phyloP scores from a whole-genome alignment of 225 moss, liverwort and hornwort genomes.

The Anthoceros angustus region DNA sequence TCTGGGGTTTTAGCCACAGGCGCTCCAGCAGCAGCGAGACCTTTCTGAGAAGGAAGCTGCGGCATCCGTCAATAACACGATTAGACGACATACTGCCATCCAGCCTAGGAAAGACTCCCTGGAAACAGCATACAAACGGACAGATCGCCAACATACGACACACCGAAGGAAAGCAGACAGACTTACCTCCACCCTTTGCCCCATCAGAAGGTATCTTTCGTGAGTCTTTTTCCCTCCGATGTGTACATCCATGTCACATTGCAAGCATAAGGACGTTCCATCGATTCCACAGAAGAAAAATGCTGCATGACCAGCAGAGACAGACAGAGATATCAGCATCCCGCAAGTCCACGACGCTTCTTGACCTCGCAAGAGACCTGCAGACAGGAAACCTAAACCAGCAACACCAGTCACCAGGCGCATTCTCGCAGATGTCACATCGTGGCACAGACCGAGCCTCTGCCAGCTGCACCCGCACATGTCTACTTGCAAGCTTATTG shows the following conservation, averaged over 20 bases:
- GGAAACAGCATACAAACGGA: background rate
- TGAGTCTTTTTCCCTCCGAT: conserved; percentile 86
- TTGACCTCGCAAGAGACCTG: too few species aligned
- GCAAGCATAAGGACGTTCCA: conserved; percentile 88
- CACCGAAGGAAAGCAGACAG: too few species aligned
- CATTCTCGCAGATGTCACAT: conserved; percentile 95
- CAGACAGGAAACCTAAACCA: background rate
- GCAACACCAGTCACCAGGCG: conserved; percentile 34
- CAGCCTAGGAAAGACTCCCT: background rate
- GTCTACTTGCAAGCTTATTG: conserved; percentile 85
- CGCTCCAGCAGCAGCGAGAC: conserved; percentile 8
- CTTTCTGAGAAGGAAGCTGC: conserved; percentile 11
- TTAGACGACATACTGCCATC: background rate
- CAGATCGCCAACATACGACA: too few species aligned
- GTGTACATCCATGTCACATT: conserved; percentile 97
- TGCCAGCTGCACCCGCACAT: conserved; percentile 74
- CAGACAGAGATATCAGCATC: background rate
- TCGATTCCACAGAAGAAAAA: conserved; percentile 96
- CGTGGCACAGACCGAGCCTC: conserved; percentile 80
- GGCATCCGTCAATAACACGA: background rate
- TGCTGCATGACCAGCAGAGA: conserved; percentile 31
- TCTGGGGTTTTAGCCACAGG: conserved; percentile 4
- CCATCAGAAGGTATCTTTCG: conserved; percentile 82
- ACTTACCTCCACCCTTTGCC: conserved; percentile 79
- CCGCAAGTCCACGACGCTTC: too few species aligned